These are phyloP conservation scores for Phytophthora macrochlamydospora DNA, from an alignment of 352 stramenopile species.

Conservation along the genomic window DNA sequence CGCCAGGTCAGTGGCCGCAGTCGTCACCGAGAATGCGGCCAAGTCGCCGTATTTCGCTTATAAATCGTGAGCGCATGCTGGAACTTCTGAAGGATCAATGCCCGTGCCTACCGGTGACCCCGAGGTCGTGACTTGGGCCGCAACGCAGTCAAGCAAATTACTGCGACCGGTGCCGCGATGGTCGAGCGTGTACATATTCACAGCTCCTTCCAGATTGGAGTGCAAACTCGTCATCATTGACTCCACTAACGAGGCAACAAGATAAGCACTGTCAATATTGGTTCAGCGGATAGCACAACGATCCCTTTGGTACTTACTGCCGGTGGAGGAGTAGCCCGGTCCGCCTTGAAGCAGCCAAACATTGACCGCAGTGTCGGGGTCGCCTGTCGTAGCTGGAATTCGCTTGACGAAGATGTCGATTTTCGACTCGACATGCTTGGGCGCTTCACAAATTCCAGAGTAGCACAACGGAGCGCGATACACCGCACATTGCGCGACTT, in stretches of 20 bases:
- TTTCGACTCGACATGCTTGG: slow-evolving; percentile 8
- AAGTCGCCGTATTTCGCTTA: slow-evolving; percentile 49
- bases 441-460: slow-evolving; percentile 25
- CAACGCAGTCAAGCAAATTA: slow-evolving; percentile 44
- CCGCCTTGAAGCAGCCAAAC: slow-evolving; percentile 57
- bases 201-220: slow-evolving; percentile 25
- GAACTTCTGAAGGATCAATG: slow-evolving; percentile 33
- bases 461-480: slow-evolving; percentile 44
- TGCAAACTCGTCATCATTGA: slow-evolving; percentile 39
- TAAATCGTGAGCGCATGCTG: slow-evolving; percentile 43
- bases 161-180: slow-evolving; percentile 55
- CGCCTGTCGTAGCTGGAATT: slow-evolving; percentile 19
- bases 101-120: slow-evolving; percentile 33
- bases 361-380: slow-evolving; percentile 29
- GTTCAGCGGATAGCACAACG: background rate
- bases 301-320: slow-evolving; percentile 21
- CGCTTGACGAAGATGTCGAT: slow-evolving; percentile 58
- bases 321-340: slow-evolving; percentile 33
- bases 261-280: background rate
- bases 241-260: slow-evolving; percentile 32
- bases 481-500: slow-evolving; percentile 38
- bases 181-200: slow-evolving; percentile 66
- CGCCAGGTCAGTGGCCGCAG: slow-evolving; percentile 39
- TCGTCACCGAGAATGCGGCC: slow-evolving; percentile 53
- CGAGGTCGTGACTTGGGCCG: slow-evolving; percentile 37